A percentile compares a stretch with the other conserved stretches of the same genome.
phyloP scores from a whole-genome alignment of 805 yeast species.

The Sugiyamaella lignohabitans region DNA sequence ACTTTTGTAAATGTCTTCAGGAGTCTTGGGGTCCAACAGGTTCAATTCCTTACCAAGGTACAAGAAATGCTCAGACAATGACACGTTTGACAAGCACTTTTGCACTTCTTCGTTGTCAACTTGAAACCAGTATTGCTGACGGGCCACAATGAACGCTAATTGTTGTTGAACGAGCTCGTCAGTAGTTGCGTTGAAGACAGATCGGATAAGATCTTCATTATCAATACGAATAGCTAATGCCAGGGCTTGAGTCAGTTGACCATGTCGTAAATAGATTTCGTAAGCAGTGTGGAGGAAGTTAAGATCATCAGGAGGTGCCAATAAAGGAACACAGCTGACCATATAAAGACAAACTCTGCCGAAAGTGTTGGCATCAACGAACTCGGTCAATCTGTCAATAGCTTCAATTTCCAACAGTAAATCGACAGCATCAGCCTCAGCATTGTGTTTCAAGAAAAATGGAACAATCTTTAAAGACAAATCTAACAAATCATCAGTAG shows the following conservation, averaged over 20 bases:
- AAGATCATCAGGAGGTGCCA: constrained; percentile 91
- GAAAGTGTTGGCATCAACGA: constrained; percentile 77
- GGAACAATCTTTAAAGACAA: constrained; percentile 78
- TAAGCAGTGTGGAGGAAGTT: constrained; percentile 84
- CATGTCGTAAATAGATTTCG: constrained; percentile 71
- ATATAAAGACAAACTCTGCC: constrained; percentile 89
- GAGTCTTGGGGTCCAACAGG: constrained; percentile 80
- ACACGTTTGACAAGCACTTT: constrained; percentile 75
- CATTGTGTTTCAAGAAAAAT: constrained; percentile 86
- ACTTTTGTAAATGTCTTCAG: constrained; percentile 89
- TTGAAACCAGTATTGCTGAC: constrained; percentile 75
- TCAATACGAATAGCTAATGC: constrained; percentile 85
- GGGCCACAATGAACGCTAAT: constrained; percentile 80
- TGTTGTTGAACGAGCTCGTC: constrained; percentile 75
- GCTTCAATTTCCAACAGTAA: constrained; percentile 81
- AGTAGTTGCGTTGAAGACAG: constrained; percentile 74
- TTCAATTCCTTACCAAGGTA: constrained; percentile 84
- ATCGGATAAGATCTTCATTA: constrained; percentile 65
- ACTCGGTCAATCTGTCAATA: constrained; percentile 73
- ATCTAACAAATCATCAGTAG: constrained; percentile 43
- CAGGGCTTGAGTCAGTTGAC: constrained; percentile 82
- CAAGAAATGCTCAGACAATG: constrained; percentile 68
- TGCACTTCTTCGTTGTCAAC: constrained; percentile 54
- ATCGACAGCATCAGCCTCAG: constrained; percentile 98
- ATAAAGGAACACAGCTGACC: constrained; percentile 92